Base-by-base conservation (phyloP, 306 rosid genomes). In the Boehmeria nivea region DNA sequence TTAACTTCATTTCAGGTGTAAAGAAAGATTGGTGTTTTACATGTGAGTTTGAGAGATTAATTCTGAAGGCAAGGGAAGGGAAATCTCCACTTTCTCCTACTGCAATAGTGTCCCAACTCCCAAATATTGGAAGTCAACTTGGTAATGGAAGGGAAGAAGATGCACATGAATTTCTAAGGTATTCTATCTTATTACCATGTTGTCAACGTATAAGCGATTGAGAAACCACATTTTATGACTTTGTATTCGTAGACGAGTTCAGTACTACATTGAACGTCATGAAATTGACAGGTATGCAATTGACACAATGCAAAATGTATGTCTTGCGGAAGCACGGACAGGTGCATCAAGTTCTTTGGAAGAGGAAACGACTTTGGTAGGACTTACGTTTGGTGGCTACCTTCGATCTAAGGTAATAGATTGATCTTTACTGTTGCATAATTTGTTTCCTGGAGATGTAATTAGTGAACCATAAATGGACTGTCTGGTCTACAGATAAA, bases 81-180 rank as follows among this genome's bases (percentile, higher is more conserved):
- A 87, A 74, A 67, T 83, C 84, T 54, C 69, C 87, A 10, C 69
- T 84, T 31, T 87, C 96, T 62, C 99, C 99, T 16, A 60, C 59
- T 57, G 72, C 77, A 31, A 78, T 83, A 67, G 82, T 91, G 53
- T 91, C 96, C 39, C 93, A 82, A 67, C 48, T 91, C 36, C 84
- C 68, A 72, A 81, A 66, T 47, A 77, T 66, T 55, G 99, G 99
- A 25, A 81, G 87, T 71, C 99, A 76, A 64, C 95, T 91, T 66
- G 80, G 86, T 63, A 83, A 71, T 69, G 99, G 99, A 51, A 84
- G 78, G 74, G 96, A 91, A 79, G 96, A 91, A 78, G 99, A 91
- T 59, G 96, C 99, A 21, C 99, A 91, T 50, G 99, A 91, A 57
- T 91, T 91, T 76, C 64, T 91, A 57, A 85, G 99, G 96, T 91